Conservation (phyloP, 169 alveolate genomes). For the Cryptosporidium viatorum region DNA sequence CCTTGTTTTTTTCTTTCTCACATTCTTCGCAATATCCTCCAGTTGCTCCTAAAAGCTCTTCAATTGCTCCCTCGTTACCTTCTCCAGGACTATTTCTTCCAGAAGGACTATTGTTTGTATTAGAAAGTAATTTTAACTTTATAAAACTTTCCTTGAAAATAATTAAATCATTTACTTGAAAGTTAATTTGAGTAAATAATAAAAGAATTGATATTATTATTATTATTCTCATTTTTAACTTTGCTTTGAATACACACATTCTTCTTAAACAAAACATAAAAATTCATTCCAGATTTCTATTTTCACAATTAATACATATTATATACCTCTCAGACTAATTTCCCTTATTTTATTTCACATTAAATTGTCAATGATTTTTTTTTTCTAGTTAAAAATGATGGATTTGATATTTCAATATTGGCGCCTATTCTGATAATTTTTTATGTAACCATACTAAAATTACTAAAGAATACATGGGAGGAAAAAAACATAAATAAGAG, state of each 20-base stretch:
- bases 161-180: background rate
- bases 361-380: no score
- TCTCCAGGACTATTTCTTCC: no score
- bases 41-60: background rate
- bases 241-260: background rate
- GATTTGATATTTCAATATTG: background rate
- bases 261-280: no score
- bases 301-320: background rate
- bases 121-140: background rate
- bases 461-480: background rate
- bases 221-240: no score
- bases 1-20: background rate
- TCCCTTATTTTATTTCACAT: no score
- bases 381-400: background rate
- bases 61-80: background rate
- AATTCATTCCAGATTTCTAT: no score
- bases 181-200: background rate
- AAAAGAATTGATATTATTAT: background rate
- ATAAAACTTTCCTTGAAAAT: background rate
- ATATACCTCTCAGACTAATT: background rate
- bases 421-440: background rate
- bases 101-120: background rate
- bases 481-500: no score
- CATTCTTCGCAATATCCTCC: constrained; percentile 3
- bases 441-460: background rate